Base-by-base conservation (phyloP, 257 asterid species). In the Salvia splendens region DNA sequence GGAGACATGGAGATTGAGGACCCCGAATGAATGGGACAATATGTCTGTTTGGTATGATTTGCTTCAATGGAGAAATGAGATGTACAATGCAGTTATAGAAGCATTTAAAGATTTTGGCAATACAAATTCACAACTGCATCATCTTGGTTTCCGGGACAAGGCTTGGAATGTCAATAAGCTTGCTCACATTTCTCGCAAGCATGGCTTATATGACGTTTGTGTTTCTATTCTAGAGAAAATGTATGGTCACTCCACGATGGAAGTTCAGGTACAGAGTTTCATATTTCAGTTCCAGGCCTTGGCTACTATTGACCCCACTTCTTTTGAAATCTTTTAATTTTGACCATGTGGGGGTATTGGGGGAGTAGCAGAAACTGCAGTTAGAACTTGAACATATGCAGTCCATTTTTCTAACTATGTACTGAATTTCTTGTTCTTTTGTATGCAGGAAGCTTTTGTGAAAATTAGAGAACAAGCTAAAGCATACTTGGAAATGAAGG, bases 81-180 rank as follows among this genome's bases (percentile, higher is more conserved):
- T 94, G 82, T 94, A 94, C 79, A 94, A 91, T 83, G 86, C 85
- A 51, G 99, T 88, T 59, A 91, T 91, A 80, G 99, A 94, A 54
- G 97, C 96, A 38, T 94, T 94, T 50, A 94, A 94, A 85, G 99
- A 91, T 76, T 80, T 87, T 28, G 88, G 85, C 63, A 81, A 73
- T 59, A 88, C 97, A 45, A 94, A 91, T 80, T 82, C 97, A 70
- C 91, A 84, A 71, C 80, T 94, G 80, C 96, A 91, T 78, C 96
- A 87, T 84, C 95, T 94, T 73, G 99, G 99, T 72, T 94, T 82
- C 77, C 99, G 99, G 45, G 99, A 94, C 84, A 94, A 94, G 81
- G 99, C 99, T 54, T 94, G 99, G 99, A 94, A 87, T 76, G 99
- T 94, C 71, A 94, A 94, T 85, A 94, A 89, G 87, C 97, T 94